Base-by-base conservation (phyloP, 148 eudicot species). In the Rhododendron vialii region DNA sequence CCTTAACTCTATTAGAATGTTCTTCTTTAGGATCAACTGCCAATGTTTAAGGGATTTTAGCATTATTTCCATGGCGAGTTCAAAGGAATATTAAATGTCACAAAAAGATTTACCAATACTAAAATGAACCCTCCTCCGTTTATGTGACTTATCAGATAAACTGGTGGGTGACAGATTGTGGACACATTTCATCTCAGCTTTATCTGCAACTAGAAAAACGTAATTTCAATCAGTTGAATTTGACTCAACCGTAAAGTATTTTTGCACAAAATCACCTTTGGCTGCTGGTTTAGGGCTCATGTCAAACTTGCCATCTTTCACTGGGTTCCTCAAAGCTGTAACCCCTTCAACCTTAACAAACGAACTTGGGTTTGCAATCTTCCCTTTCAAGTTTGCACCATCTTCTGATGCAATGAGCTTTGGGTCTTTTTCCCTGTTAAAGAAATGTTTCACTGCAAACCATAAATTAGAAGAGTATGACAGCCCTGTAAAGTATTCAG, bases 401-500 rank as follows among this genome's bases (percentile, higher is more conserved):
- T 24, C 43, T 61, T 67, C 61, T 24, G 77, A 33, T 33, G 43
- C 38, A 18, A n/a, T 35, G 24, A 38, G 47, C 78, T 83, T 88
- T 73, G n/a, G 83, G 83, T 53, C 74, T 6, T 53, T 78, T 41
- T 48, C 47, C 86, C 45, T 38, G 82, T 89, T 89, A 67, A 87
- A 87, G 51, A 86, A 87, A 53, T 85, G 80, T 47, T 65, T 67
- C 43, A 89, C 90, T 89, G 89, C 83, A 89, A 86, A 67, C 51
- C 17, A 84, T 47, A 51, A 11, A n/a, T 61, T 57, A 78, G 28
- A 63, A 28, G 8, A 61, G 74, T 36, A 10, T 33, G 79, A 79
- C 2, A 22, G n/a, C 28, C 41, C 51, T 30, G 24, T 67, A 26
- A 47, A 84, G 38, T 3, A 73, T 33, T 69, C 78, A 84, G 78